Conservation (phyloP, 1,284 basidiomycete species). For the Porodaedalea pini region DNA sequence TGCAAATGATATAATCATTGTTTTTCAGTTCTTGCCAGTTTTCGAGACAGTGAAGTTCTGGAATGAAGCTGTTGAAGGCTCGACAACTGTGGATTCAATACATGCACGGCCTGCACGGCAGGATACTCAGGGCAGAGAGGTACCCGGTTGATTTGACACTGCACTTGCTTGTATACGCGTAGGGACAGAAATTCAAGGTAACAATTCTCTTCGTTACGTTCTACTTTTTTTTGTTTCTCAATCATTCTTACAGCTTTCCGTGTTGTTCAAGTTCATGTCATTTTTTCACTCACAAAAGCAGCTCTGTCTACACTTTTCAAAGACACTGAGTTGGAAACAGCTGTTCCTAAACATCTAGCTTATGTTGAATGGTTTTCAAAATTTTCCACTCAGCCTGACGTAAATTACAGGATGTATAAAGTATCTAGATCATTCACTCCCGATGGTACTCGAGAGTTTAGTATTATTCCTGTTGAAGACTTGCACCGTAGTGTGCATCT, state of each 20-base stretch:
- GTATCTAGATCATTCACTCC: not conserved
- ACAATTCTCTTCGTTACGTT: no score
- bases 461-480: not conserved
- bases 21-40: not conserved
- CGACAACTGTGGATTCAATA: not conserved
- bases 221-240: no score
- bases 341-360: conserved; percentile 24
- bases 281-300: conserved; percentile 26
- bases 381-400: not conserved
- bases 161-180: not conserved
- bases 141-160: not conserved
- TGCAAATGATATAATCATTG: not conserved
- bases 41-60: not conserved
- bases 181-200: not conserved
- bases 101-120: not conserved
- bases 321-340: not conserved
- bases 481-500: not conserved
- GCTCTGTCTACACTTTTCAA: conserved; percentile 11
- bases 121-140: not conserved
- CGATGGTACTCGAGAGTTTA: not conserved
- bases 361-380: conserved; percentile 34
- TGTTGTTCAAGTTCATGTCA: conserved; percentile 26
- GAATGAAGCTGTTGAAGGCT: not conserved
- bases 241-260: no score
- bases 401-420: not conserved